Evolutionary conservation across 139 green algal species (phyloP).

Genomic region (Chlorella sp.): DNA sequence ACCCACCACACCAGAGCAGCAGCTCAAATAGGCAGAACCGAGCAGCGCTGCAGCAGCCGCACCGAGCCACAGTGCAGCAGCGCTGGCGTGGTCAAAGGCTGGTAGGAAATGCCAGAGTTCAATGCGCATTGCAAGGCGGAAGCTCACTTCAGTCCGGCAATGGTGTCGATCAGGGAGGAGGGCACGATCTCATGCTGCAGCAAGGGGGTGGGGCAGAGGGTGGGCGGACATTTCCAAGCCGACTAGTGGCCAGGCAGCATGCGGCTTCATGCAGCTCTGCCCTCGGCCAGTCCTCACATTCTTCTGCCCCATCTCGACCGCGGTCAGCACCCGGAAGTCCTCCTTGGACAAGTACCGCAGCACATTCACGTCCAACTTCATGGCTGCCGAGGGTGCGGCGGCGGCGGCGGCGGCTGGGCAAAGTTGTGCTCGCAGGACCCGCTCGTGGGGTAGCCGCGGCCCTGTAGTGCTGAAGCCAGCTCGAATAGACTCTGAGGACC

Average conservation of each 20-base stretch:
- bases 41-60: neutral
- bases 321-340: constrained; percentile 94
- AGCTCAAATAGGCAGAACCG: neutral
- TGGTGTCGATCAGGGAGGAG: constrained; percentile 87
- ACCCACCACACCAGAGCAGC: neutral
- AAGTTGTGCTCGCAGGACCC: too few relatives aligned
- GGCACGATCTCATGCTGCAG: constrained; percentile 97
- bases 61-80: neutral
- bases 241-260: neutral
- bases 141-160: constrained; percentile 91
- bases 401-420: neutral
- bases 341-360: constrained; percentile 96
- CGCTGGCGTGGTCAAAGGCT: neutral
- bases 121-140: neutral
- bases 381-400: constrained; percentile 40
- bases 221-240: too few relatives aligned
- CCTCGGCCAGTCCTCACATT: too few relatives aligned
- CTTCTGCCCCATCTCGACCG: constrained; percentile 98
- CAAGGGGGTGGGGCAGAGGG: neutral
- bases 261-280: too few relatives aligned
- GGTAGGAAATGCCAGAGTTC: too few relatives aligned
- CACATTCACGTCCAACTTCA: constrained; percentile 98
- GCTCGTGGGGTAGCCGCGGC: too few relatives aligned
- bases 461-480: too few relatives aligned
- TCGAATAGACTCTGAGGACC: too few relatives aligned